Base-by-base conservation (phyloP, 768 basidiomycete genomes). In the Paxillus involutus region DNA sequence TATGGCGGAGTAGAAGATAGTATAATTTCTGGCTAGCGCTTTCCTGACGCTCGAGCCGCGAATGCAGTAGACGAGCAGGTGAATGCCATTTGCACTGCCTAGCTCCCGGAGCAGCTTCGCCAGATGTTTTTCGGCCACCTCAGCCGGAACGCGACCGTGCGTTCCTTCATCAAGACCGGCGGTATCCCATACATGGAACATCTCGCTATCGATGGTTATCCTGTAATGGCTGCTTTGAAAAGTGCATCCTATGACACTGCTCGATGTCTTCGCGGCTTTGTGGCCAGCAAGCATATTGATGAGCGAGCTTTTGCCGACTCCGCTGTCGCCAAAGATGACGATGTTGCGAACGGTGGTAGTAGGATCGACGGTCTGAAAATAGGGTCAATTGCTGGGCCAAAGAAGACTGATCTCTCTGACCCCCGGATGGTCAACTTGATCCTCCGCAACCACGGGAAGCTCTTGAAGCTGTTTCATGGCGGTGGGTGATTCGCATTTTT, bases 261-360 rank as follows among this genome's bases (percentile, higher is more conserved):
- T 65, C 6, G 74, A 75, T 4, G 68, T 67, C 6, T 52, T 30
- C 0, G 76, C 77, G 1, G 51, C 54, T 11, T 68, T 55, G 5
- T 44, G 14, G 26, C 68, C 71, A 29, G 61, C 60, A 17, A 79
- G 56, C 71, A 79, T 69, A 60, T 78, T 79, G 45, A 79, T 61
- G 2, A 79, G 55, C 3, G 74, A 75, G 53, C 77, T 79, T 59
- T 79, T 79, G 12, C 73, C 72, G 3, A 71, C 56, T 14, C 77
- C 77, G 3, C 70, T 69, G 42, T 77, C 75, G 1, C 78, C 77
- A 40, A 78, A 79, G 19, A 78, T 43, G 14, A 78, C 64, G n/a
- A 78, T 47, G 47, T 78, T 78, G 26, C 56, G 63, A 26, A 16
- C 19, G 33, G 26, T 29, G 44, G 26, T 26, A 26, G 26, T 26